Conservation (phyloP, 1,284 basidiomycete species). For the Grifola frondosa region DNA sequence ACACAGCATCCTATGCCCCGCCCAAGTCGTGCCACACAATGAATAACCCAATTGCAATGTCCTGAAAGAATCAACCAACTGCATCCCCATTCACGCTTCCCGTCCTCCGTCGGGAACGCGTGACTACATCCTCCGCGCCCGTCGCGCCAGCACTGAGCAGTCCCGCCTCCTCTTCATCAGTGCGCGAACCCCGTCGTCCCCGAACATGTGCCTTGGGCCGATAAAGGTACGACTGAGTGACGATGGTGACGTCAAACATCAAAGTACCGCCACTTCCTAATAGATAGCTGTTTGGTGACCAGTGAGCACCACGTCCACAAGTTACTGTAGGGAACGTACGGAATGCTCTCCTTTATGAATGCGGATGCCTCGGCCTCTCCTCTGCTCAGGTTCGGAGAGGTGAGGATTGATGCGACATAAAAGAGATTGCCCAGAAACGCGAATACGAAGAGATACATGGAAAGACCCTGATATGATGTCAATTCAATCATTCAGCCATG, state of each 20-base stretch:
- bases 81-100: constrained; percentile 14
- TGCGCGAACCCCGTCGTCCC: constrained; percentile 22
- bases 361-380: constrained; percentile 55
- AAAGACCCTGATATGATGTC: constrained; percentile 63
- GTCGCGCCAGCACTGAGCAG: constrained; percentile 28
- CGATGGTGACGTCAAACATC: constrained; percentile 86
- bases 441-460: constrained; percentile 89
- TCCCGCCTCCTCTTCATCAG: constrained; percentile 28
- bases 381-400: constrained; percentile 54
- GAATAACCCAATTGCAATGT: too few relatives aligned
- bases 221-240: constrained; percentile 60
- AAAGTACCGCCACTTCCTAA: constrained; percentile 88
- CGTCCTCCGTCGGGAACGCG: constrained; percentile 25
- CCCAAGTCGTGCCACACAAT: too few relatives aligned
- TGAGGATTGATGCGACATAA: constrained; percentile 84
- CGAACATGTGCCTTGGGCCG: constrained; percentile 24
- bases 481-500: not conserved
- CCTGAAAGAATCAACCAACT: too few relatives aligned
- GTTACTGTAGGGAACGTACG: constrained; percentile 47
- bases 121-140: constrained; percentile 24
- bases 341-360: constrained; percentile 71
- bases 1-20: too few relatives aligned
- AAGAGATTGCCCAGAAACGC: constrained; percentile 91
- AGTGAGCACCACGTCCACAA: constrained; percentile 4
- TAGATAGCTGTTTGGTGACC: constrained; percentile 58